phyloP scores from a whole-genome alignment of 768 basidiomycete species.

The Dioszegia hungarica region DNA sequence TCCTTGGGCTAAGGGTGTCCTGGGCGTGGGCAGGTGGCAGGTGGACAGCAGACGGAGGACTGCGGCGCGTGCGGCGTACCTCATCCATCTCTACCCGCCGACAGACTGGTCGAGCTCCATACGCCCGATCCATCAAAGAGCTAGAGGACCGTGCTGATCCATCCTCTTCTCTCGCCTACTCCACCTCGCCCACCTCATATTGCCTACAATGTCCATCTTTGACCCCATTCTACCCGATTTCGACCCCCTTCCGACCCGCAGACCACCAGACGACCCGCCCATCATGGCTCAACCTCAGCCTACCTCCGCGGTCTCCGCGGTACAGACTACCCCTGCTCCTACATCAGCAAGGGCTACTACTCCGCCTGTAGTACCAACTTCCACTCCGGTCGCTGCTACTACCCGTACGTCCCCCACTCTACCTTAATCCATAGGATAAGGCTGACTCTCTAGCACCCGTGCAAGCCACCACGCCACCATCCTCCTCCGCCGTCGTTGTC shows the following conservation, averaged over 20 bases:
- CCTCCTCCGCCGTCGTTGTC: not conserved
- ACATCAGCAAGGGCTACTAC: not conserved
- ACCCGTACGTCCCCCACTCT: not conserved
- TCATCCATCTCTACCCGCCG: no score
- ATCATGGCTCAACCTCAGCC: not conserved
- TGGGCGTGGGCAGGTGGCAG: no score
- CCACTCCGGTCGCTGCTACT: no score
- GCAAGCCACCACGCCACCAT: not conserved
- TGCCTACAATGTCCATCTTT: not conserved
- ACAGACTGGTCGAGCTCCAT: no score
- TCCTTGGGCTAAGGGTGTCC: no score
- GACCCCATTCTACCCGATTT: not conserved
- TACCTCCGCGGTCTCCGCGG: not conserved
- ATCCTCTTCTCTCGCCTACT: no score
- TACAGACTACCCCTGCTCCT: not conserved
- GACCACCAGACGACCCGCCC: not conserved
- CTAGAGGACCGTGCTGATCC: not conserved
- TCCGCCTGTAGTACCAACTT: no score
- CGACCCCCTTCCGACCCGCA: conserved; percentile 1
- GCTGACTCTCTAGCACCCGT: not conserved
- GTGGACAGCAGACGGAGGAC: no score
- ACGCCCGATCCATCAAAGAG: no score
- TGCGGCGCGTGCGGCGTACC: no score
- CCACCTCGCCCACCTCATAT: not conserved
- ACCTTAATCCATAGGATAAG: not conserved